These are phyloP conservation scores for Pseudohalonectria lignicola DNA, from an alignment of 2,329 filamentous ascomycete species.

Conservation along the genomic window DNA sequence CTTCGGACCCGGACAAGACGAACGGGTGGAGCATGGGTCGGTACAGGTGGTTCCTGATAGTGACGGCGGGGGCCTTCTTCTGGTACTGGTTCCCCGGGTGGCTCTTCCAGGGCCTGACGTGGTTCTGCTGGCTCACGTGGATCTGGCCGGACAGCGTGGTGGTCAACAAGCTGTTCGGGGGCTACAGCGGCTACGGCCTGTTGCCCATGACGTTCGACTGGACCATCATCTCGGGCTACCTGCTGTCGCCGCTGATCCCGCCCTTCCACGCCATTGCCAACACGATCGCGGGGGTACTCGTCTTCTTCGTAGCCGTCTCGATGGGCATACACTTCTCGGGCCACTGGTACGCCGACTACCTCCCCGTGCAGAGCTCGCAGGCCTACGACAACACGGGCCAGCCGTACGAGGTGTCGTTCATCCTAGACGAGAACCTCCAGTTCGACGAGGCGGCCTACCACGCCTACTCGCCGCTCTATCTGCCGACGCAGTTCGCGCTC, in stretches of 20 bases:
- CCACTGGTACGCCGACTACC: constrained; percentile 44
- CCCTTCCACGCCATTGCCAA: constrained; percentile 47
- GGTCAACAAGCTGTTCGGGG: constrained; percentile 37
- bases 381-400: constrained; percentile 54
- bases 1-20: background rate
- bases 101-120: constrained; percentile 36
- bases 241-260: constrained; percentile 36
- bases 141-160: constrained; percentile 32
- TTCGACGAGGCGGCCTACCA: constrained; percentile 51
- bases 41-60: constrained; percentile 50
- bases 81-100: constrained; percentile 48
- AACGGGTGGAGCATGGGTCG: constrained; percentile 55
- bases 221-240: constrained; percentile 33
- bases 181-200: constrained; percentile 22
- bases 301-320: constrained; percentile 47
- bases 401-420: constrained; percentile 48
- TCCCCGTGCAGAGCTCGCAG: constrained; percentile 49
- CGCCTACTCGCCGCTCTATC: constrained; percentile 53
- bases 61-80: constrained; percentile 37
- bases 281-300: constrained; percentile 36
- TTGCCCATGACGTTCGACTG: constrained; percentile 26
- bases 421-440: constrained; percentile 42
- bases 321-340: constrained; percentile 48
- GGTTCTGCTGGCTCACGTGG: constrained; percentile 33
- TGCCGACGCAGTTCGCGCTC: constrained; percentile 50